Percentiles rank a stretch among this genome's conserved stretches.
Evolutionary conservation across 495 filamentous ascomycete genomes (phyloP).

Genomic region (Aspergillus kassunensis): DNA sequence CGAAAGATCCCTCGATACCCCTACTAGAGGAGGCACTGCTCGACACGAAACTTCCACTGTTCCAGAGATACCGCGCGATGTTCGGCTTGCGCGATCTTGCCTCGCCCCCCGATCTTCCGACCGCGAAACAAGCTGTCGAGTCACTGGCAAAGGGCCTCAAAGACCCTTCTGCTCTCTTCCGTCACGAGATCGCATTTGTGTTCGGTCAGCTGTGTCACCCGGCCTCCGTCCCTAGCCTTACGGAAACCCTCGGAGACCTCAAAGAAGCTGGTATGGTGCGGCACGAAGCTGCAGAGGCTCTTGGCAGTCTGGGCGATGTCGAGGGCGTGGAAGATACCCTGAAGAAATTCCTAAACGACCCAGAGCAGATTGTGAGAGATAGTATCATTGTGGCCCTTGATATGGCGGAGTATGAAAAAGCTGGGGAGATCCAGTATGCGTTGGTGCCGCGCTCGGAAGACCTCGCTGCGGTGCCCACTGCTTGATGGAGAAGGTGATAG

Average conservation of each 20-base stretch:
- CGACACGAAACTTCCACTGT: constrained; percentile 73
- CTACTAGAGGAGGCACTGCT: constrained; percentile 73
- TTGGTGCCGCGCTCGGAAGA: constrained; percentile 62
- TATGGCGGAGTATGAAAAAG: constrained; percentile 97
- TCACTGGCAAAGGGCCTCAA: constrained; percentile 82
- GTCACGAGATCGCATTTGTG: constrained; percentile 97
- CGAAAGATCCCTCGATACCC: constrained; percentile 57
- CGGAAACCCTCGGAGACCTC: constrained; percentile 69
- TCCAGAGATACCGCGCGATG: constrained; percentile 95
- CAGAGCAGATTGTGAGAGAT: constrained; percentile 89
- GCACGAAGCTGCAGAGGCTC: constrained; percentile 94
- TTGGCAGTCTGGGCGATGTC: constrained; percentile 92
- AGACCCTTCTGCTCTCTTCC: constrained; percentile 89
- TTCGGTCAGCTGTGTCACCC: constrained; percentile 96
- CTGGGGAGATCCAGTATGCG: constrained; percentile 84
- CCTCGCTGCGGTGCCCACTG: constrained; percentile 31
- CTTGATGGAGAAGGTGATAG: constrained; percentile 29
- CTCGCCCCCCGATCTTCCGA: constrained; percentile 85
- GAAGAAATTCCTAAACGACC: constrained; percentile 79
- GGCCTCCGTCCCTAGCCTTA: constrained; percentile 87
- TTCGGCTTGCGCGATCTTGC: constrained; percentile 92
- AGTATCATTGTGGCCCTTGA: constrained; percentile 93
- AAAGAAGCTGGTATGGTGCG: constrained; percentile 92
- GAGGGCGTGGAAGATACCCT: constrained; percentile 86
- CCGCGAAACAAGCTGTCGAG: constrained; percentile 75